phyloP scores from a whole-genome alignment of 2,329 filamentous ascomycete genomes.

The Falciphora oryzae region DNA sequence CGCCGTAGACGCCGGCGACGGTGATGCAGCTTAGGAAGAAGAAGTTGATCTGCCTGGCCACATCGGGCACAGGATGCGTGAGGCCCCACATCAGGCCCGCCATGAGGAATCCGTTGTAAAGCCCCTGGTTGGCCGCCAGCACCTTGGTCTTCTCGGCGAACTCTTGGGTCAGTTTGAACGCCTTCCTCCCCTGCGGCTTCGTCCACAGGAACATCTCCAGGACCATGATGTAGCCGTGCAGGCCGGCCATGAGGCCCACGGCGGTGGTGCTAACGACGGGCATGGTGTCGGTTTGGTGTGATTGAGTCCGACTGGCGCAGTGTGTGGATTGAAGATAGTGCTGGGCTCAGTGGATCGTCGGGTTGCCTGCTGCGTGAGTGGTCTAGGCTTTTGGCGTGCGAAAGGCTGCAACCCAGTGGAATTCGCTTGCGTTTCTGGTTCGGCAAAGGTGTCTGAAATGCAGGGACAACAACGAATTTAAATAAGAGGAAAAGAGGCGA shows the following conservation, averaged over 20 bases:
- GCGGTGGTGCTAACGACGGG: conserved; percentile 16
- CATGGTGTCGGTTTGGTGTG: conserved; percentile 13
- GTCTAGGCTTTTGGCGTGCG: no score
- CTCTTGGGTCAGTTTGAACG: conserved; percentile 38
- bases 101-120: conserved; percentile 49
- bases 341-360: neutral
- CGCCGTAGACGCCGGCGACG: conserved; percentile 41
- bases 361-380: no score
- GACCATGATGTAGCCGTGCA: conserved; percentile 43
- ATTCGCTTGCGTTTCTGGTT: no score
- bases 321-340: neutral
- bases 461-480: no score
- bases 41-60: conserved; percentile 37
- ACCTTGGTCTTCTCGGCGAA: conserved; percentile 38
- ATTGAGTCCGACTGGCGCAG: neutral
- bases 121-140: conserved; percentile 44
- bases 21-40: conserved; percentile 42
- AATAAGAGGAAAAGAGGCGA: no score
- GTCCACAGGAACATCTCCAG: conserved; percentile 48
- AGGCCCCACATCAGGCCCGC: conserved; percentile 42
- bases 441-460: no score
- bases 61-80: conserved; percentile 35
- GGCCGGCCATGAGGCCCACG: conserved; percentile 31
- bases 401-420: no score
- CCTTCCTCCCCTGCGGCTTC: conserved; percentile 33